Evolutionary conservation across 345 rosid species (phyloP), one percentile per base, ranked within the genome.

Genomic region (Viola odorata): DNA sequence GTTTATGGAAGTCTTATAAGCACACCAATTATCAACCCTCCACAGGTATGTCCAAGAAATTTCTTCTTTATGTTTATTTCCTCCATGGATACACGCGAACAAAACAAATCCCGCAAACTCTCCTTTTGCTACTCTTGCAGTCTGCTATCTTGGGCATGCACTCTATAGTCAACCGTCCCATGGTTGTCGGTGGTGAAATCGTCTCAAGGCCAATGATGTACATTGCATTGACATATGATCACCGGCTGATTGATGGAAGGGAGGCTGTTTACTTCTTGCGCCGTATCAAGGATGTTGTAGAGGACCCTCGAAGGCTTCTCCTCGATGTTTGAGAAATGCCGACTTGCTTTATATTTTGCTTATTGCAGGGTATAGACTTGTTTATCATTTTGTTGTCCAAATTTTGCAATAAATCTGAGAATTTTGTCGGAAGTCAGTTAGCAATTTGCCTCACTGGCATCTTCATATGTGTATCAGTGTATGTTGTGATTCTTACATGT

Each of bases 1-100:
- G 95, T 87, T 51, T 85, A 90, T 49, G 96, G 95, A 66, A 90
- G 96, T 72, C 95, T 90, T 23, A 45, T 87, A 60, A 90, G 96
- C 71, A 87, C 95, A 48, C 96, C 96, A 14, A 90, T 87, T 67
- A 90, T 90, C 73, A 90, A 87, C 70, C 95, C 96, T 44, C 96
- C 96, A 37, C 96, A 90, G 91, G 96, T 90, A 42, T 12, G 69
- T 38, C 64, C 23, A 14, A 42, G 13, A 15, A 8, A 8, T 55
- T 50, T 11, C 39, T 39, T 44, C 23, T 16, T 37, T 37, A 8
- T 45, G 6, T 50, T 8, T 17, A n/a, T 13, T 16, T 41, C 37
- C 9, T 15, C 10, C 8, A 13, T 39, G 17, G 10, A 41, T 10
- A 7, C 7, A 15, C 1, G 12, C 3, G 36, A 23, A n/a, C n/a